Evolutionary conservation across 495 filamentous ascomycete species (phyloP), one percentile per base, ranked within the genome.

Genomic region (Neurospora discreta): DNA sequence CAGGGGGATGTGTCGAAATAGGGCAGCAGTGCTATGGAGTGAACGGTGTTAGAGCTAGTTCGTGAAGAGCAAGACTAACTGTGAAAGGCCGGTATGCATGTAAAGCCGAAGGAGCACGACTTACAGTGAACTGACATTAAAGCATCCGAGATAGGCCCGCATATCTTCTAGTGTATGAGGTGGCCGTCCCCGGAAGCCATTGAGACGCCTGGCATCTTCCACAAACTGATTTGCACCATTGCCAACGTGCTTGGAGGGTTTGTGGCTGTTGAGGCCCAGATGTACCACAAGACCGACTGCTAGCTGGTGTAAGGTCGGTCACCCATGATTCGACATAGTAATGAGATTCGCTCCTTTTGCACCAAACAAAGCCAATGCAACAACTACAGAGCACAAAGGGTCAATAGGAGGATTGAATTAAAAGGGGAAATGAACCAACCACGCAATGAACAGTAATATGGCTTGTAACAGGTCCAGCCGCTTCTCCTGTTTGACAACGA

Each of bases 401-500:
- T 15, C 39, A 42, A 6, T n/a, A 26, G 58, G 7, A 30, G 15
- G 40, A 11, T 9, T n/a, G 13, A 0, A 15, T 71, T 6, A 13
- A 60, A 10, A 39, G n/a, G 20, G 2, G 15, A 26, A 68, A 26
- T 20, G 8, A 46, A 70, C 67, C 71, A 38, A 79, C 78, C 78
- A 79, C 7, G 71, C 73, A 41, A 79, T 69, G 41, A 71, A 75
- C 11, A 79, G 15, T 2, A 79, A 30, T 7, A 79, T 67, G 8
- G 72, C 78, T 44, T 79, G 78, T 44, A 79, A 52, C 10, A 78
- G 60, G 41, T 78, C 80, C 23, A 81, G 71, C 3, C 73, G 60
- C 52, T 74, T 73, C 70, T 78, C 78, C 41, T 72, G 73, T 30
- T 70, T 43, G 23, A 74, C 71, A 20, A 79, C 26, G 39, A 79